Base-by-base conservation (phyloP, 768 basidiomycete genomes). In the Mycena rosella region DNA sequence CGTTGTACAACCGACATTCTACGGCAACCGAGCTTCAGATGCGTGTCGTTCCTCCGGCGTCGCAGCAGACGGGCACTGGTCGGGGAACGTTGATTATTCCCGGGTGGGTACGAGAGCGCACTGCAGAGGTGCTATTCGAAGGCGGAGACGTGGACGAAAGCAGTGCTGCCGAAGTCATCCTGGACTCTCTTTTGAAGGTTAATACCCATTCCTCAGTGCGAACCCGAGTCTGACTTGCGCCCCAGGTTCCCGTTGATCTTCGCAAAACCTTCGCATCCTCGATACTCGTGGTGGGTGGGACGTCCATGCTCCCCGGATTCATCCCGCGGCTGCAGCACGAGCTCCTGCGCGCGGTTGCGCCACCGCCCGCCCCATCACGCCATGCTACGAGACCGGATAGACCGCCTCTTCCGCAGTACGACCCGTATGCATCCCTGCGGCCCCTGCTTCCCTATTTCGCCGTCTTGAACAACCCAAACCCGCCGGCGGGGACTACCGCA, bases 21-120 rank as follows among this genome's bases (percentile, higher is more conserved):
- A 91, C 89, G 22, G 92, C 94, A 9, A 92, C 91, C 6, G 88
- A 94, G 68, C 78, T 96, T 47, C 86, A 84, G 7, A 85, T 95
- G 79, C 86, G 84, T 3, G 92, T 95, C 24, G 79, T 83, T 18
- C 92, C 93, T 30, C 91, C 94, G 9, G 75, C 80, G 3, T 82
- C 86, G 15, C 91, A 92, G 73, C 90, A 89, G 71, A 81, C 83
- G 15, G 91, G 92, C 0, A 91, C 91, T 1, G 94, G 93, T 3
- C 81, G 86, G 10, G 95, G 93, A 0, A 95, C 91, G 0, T 78
- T 98, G 51, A 83, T 94, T 49, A 88, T 99, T 48, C 97, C 97
- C 1, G 97, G 97, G 3, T 99, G 98, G 98, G 86, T 99, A 44
- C 81, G 97, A 47, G 97, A 99, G 76, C 85, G 96, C 17, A 92